Conservation (phyloP, 306 rosid genomes). For the Hippophae gyantsensis region DNA sequence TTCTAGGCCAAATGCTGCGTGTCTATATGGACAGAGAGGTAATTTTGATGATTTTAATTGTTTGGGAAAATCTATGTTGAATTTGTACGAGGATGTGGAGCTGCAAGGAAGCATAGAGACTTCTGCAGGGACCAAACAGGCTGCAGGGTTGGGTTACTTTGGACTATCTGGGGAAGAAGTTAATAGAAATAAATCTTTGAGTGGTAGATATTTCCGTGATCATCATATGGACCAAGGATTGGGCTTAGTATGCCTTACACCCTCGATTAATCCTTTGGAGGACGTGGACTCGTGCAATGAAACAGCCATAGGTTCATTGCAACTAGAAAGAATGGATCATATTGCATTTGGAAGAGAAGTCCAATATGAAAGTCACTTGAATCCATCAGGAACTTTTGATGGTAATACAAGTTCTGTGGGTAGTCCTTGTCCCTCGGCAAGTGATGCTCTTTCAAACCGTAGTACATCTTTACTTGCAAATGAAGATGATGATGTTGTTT, state of each 20-base stretch:
- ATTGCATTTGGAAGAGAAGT: slow-evolving; percentile 17
- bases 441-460: slow-evolving; percentile 28
- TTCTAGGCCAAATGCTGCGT: slow-evolving; percentile 24
- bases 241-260: slow-evolving; percentile 24
- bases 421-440: slow-evolving; percentile 43
- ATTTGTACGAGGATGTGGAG: slow-evolving; percentile 20
- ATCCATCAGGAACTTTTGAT: slow-evolving; percentile 24
- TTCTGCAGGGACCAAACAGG: slow-evolving; percentile 12
- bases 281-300: slow-evolving; percentile 29
- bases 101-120: slow-evolving; percentile 11
- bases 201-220: slow-evolving; percentile 33
- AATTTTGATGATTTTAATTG: slow-evolving; percentile 29
- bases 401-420: slow-evolving; percentile 24
- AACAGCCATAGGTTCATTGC: slow-evolving; percentile 16
- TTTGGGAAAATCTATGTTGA: slow-evolving; percentile 26
- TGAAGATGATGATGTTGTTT: slow-evolving; percentile 34
- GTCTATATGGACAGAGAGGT: slow-evolving; percentile 21
- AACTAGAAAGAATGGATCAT: slow-evolving; percentile 31
- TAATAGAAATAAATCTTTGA: slow-evolving; percentile 25
- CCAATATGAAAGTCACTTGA: slow-evolving; percentile 20
- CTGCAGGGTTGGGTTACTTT: slow-evolving; percentile 23
- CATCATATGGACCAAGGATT: slow-evolving; percentile 30
- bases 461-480: slow-evolving; percentile 16
- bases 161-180: slow-evolving; percentile 14
- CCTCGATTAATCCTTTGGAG: slow-evolving; percentile 28